Evolutionary conservation across 2,329 filamentous ascomycete species (phyloP).

Genomic region (Aspergillus unguis): DNA sequence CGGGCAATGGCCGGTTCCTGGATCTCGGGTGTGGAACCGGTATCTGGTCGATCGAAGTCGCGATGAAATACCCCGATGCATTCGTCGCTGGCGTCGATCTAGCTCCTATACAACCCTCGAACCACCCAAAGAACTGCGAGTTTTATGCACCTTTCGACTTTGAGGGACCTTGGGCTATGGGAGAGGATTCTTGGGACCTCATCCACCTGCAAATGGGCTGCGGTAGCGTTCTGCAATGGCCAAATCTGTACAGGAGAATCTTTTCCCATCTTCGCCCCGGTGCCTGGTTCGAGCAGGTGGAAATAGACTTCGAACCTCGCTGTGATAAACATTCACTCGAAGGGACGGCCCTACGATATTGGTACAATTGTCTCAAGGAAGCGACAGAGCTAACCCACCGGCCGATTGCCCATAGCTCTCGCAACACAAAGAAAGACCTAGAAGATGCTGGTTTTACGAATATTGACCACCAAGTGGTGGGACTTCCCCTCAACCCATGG

Average conservation of each 20-base stretch:
- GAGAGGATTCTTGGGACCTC: conserved; percentile 71
- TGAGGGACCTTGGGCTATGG: conserved; percentile 69
- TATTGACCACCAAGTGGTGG: conserved; percentile 66
- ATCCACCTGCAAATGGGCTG: conserved; percentile 77
- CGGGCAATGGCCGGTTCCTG: conserved; percentile 50
- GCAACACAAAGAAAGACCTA: conserved; percentile 58
- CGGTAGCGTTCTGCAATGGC: conserved; percentile 76
- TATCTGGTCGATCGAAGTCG: conserved; percentile 87
- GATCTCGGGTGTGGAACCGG: conserved; percentile 81
- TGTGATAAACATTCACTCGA: conserved; percentile 64
- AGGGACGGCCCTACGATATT: conserved; percentile 58
- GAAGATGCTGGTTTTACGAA: conserved; percentile 74
- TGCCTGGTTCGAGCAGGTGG: conserved; percentile 79
- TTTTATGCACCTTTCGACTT: conserved; percentile 71
- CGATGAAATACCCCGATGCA: conserved; percentile 61
- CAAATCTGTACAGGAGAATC: conserved; percentile 66
- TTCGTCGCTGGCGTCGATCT: conserved; percentile 62
- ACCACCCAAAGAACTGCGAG: conserved; percentile 66
- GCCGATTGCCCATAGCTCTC: conserved; percentile 62
- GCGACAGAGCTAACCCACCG: conserved; percentile 65
- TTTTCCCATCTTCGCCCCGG: conserved; percentile 73
- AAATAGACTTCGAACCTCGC: conserved; percentile 77
- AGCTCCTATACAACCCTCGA: conserved; percentile 60
- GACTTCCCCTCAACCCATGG: conserved; percentile 73
- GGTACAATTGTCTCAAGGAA: conserved; percentile 66